phyloP scores from a whole-genome alignment of 148 eudicot species.

The Bassia scoparia region DNA sequence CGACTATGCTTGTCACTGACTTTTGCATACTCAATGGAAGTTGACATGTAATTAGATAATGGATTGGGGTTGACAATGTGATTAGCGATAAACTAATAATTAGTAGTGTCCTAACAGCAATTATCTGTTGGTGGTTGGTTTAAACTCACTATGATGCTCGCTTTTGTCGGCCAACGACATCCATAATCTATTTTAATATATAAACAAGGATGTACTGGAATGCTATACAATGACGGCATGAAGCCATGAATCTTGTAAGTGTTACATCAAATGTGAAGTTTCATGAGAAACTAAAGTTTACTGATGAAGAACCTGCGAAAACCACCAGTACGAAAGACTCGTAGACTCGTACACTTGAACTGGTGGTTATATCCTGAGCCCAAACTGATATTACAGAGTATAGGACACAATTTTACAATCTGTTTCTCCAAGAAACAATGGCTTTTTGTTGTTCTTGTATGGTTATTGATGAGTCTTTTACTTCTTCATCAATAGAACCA shows the following conservation, averaged over 20 bases:
- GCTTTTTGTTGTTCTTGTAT: not conserved
- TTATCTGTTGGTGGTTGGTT: no score
- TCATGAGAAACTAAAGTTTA: not conserved
- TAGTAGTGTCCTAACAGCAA: no score
- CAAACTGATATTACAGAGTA: not conserved
- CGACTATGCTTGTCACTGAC: no score
- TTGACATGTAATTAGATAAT: no score
- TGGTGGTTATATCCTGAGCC: not conserved
- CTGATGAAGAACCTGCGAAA: not conserved
- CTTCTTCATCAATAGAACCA: conserved; percentile 79
- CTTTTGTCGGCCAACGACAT: not conserved
- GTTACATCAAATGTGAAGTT: no score
- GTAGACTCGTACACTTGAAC: not conserved
- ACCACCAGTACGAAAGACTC: not conserved
- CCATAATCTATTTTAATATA: not conserved
- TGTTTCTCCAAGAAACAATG: not conserved
- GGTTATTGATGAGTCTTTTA: conserved; percentile 21
- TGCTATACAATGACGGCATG: not conserved
- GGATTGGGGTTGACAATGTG: no score
- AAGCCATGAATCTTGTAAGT: no score
- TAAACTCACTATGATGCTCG: no score
- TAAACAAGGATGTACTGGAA: not conserved
- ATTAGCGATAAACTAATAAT: no score
- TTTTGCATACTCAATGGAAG: no score
- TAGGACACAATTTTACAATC: not conserved